A percentile compares a stretch with the other conserved stretches of the same genome.
Conservation (phyloP, 1,139 yeast species). For the Casaregolazyma suthepensis region DNA sequence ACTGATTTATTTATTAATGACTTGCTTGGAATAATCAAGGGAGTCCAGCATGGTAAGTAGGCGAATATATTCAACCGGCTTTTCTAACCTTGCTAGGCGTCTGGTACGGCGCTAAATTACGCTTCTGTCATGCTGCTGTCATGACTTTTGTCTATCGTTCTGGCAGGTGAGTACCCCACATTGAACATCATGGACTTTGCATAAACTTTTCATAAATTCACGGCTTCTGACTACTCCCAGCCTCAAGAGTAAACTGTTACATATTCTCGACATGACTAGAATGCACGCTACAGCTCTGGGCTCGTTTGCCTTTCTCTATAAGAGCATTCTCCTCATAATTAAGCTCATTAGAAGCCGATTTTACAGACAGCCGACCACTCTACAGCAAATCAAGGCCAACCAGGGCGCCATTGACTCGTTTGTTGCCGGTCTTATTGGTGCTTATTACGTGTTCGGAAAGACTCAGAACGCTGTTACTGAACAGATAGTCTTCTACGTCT, state of each 20-base stretch:
- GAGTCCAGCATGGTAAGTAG: constrained; percentile 7
- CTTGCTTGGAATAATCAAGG: constrained; percentile 4
- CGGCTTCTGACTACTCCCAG: too few species aligned
- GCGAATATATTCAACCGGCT: too few species aligned
- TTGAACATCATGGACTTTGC: not conserved
- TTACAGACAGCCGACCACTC: constrained; percentile 8
- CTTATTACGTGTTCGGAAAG: constrained; percentile 61
- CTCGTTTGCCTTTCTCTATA: constrained; percentile 58
- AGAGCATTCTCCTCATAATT: constrained; percentile 33
- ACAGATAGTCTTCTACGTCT: constrained; percentile 57
- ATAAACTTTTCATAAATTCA: too few species aligned
- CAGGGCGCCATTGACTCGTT: constrained; percentile 40
- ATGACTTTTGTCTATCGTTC: constrained; percentile 51
- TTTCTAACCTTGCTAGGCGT: constrained; percentile 28
- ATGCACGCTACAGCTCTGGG: constrained; percentile 68
- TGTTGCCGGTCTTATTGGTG: constrained; percentile 59
- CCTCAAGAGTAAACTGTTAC: constrained; percentile 28
- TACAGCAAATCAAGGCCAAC: constrained; percentile 10
- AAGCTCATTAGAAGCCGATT: constrained; percentile 16
- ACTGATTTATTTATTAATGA: constrained; percentile 3
- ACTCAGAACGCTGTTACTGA: constrained; percentile 36
- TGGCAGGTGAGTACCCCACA: constrained; percentile 27
- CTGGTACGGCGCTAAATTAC: constrained; percentile 66
- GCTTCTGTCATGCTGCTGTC: constrained; percentile 70
- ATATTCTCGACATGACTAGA: constrained; percentile 51